Evolutionary conservation across 768 basidiomycete genomes (phyloP).

Genomic region (Serendipita sp.): DNA sequence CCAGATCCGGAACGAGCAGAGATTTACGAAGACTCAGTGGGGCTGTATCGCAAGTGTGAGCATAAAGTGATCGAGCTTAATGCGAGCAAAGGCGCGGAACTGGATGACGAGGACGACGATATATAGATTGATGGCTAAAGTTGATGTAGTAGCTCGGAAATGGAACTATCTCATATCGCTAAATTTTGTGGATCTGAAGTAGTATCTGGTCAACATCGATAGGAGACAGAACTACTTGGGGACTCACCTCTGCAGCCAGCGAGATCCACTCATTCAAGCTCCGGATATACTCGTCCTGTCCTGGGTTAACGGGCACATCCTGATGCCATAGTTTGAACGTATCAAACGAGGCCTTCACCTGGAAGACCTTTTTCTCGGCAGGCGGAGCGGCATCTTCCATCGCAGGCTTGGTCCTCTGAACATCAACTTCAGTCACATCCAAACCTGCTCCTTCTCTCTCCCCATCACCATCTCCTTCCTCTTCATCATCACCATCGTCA

Average conservation of each 20-base stretch:
- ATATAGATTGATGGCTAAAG: neutral
- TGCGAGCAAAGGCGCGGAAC: neutral
- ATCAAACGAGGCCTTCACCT: slow-evolving; percentile 26
- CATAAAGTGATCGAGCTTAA: slow-evolving; percentile 25
- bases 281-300: slow-evolving; percentile 54
- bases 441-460: slow-evolving; percentile 21
- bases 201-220: neutral
- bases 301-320: slow-evolving; percentile 54
- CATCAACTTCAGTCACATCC: no score
- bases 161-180: neutral
- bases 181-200: neutral
- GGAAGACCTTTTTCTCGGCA: no score
- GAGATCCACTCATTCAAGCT: slow-evolving; percentile 56
- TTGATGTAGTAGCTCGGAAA: neutral
- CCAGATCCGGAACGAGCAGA: slow-evolving; percentile 29
- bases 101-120: neutral
- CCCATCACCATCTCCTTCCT: slow-evolving; percentile 13
- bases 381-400: no score
- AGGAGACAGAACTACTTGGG: no score
- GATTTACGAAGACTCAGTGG: slow-evolving; percentile 41
- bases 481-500: slow-evolving; percentile 16
- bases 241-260: slow-evolving; percentile 44
- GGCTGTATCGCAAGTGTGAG: slow-evolving; percentile 42
- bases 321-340: slow-evolving; percentile 64
- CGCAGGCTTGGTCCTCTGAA: no score